Base-by-base conservation (phyloP, 257 asterid genomes). In the Fraxinus pennsylvanica region DNA sequence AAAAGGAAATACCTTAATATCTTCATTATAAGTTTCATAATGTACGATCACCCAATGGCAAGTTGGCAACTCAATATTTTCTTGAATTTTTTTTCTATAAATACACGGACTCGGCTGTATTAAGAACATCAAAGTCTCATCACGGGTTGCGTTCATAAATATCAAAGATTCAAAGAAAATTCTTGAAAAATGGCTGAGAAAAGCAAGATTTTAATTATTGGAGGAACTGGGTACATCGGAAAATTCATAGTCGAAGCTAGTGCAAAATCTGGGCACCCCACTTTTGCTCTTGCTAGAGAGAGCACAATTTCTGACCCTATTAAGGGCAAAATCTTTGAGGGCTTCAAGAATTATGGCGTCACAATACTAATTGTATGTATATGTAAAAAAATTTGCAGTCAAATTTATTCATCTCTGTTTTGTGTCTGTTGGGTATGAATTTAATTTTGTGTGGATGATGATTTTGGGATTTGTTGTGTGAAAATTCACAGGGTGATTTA, bases 161-260 rank as follows among this genome's bases (percentile, higher is more conserved):
- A 9, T 1, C n/a, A n/a, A 63, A 27, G 29, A 63, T 50, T 54
- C 69, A 32, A 8, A 27, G 15, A 15, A 52, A 73, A 8, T 15
- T 74, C 36, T 25, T 17, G 35, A 54, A 83, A 36, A 79, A 92
- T 91, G 97, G 97, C 87, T 0, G 91, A 83, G 68, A 91, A 88
- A 61, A 94, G 94, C 92, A 92, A 91, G 91, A 84, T 94, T 81
- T 47, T 94, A 88, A 81, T 94, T 50, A 91, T 94, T 29, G 99
- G 99, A 15, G 99, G 92, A 81, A 91, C 97, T 0, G 99, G 99
- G 27, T 87, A 91, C 79, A 84, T 92, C 59, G 97, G 99, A 0
- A 92, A 91, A 79, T 91, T 84, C 87, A 70, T 94, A 3, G 87
- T 89, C 0, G 94, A 92, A 84, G 97, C 97, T 7, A 83, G 92